Conservation (phyloP, 768 basidiomycete genomes). For the Termitomyces sp. region DNA sequence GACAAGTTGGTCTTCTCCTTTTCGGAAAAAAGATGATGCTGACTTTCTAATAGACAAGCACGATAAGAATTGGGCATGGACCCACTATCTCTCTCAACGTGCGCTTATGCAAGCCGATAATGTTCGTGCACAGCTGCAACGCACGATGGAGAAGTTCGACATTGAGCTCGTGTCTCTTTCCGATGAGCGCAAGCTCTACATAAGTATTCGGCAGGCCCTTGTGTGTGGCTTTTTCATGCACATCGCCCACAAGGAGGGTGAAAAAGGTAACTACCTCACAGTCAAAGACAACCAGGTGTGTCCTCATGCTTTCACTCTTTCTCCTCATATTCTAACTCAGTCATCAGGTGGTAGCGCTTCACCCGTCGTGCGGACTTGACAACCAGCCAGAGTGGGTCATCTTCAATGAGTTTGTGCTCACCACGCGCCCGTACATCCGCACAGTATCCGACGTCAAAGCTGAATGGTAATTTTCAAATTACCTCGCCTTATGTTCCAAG, state of each 20-base stretch:
- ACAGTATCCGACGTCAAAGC: conserved; percentile 84
- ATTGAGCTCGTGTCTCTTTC: conserved; percentile 65
- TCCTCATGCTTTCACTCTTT: background rate
- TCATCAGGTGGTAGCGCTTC: conserved; percentile 63
- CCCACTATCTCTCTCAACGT: conserved; percentile 80
- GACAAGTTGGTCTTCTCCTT: conserved; percentile 50
- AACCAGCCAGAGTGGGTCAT: conserved; percentile 89
- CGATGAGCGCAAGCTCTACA: conserved; percentile 69
- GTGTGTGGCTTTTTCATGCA: conserved; percentile 99
- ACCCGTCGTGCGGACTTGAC: conserved; percentile 87
- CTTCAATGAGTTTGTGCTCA: conserved; percentile 94
- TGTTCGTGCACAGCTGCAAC: conserved; percentile 82
- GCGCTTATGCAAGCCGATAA: conserved; percentile 91
- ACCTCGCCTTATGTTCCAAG: conserved; percentile 1
- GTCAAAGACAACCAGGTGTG: conserved; percentile 92
- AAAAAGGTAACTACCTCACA: conserved; percentile 83
- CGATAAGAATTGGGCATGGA: conserved; percentile 90
- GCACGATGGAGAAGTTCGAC: conserved; percentile 90
- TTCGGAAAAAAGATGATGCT: background rate
- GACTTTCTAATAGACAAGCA: conserved; percentile 48
- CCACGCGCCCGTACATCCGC: conserved; percentile 84
- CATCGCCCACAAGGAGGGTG: conserved; percentile 91
- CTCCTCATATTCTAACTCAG: background rate
- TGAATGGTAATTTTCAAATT: conserved; percentile 66
- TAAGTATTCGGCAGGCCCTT: conserved; percentile 76